Evolutionary conservation across 257 asterid species (phyloP).

Genomic region (Leptodermis oblonga): DNA sequence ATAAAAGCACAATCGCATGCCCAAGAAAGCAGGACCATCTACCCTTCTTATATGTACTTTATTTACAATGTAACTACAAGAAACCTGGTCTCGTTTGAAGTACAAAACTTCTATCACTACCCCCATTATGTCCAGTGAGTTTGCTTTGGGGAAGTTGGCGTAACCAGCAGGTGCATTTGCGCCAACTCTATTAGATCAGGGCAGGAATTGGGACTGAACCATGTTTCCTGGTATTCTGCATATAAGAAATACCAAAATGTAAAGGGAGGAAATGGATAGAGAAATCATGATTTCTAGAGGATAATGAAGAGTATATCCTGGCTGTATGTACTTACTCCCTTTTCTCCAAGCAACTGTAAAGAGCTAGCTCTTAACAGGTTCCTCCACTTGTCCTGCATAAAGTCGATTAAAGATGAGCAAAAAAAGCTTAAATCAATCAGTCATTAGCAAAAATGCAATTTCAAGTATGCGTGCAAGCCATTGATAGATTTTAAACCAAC

Average conservation of each 20-base stretch:
- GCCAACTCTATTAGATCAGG: constrained; percentile 81
- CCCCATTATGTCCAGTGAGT: constrained; percentile 29
- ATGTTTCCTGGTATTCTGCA: constrained; percentile 57
- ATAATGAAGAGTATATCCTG: too few species aligned
- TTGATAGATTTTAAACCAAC: too few species aligned
- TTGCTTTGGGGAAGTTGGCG: constrained; percentile 43
- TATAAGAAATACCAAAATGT: constrained; percentile 31
- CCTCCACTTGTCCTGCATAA: constrained; percentile 94
- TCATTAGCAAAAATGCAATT: neutral
- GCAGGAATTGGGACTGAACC: constrained; percentile 72
- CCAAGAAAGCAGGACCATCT: neutral
- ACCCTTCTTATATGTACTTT: neutral
- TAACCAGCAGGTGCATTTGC: constrained; percentile 51
- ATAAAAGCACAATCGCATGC: neutral
- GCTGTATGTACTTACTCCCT: constrained; percentile 64
- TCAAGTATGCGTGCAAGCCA: constrained; percentile 9
- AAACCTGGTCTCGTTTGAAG: constrained; percentile 42
- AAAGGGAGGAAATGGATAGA: neutral
- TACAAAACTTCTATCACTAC: constrained; percentile 22
- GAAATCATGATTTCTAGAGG: neutral
- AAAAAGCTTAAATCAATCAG: neutral
- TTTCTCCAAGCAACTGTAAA: constrained; percentile 65
- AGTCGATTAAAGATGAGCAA: neutral
- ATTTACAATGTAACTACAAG: constrained; percentile 27
- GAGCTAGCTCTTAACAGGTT: constrained; percentile 89